phyloP scores from a whole-genome alignment of 768 basidiomycete species.

The Cubamyces lactineus region DNA sequence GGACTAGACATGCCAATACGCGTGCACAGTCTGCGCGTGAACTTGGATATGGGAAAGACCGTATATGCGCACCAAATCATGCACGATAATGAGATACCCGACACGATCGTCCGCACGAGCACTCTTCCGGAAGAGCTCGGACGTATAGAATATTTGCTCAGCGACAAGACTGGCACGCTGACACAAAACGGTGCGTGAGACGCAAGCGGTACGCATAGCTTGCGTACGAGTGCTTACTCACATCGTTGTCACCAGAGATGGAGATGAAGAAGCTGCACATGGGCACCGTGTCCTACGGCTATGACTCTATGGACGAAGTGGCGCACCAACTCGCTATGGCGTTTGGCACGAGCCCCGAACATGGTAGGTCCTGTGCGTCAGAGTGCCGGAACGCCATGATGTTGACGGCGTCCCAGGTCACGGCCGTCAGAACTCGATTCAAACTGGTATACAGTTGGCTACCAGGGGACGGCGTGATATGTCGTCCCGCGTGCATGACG shows the following conservation, averaged over 20 bases:
- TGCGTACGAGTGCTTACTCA: background rate
- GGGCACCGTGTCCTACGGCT: slow-evolving; percentile 97
- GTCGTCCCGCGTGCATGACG: slow-evolving; percentile 90
- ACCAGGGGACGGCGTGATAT: slow-evolving; percentile 90
- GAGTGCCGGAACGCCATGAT: background rate
- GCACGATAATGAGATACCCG: slow-evolving; percentile 89
- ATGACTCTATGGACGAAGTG: slow-evolving; percentile 99
- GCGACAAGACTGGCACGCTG: slow-evolving; percentile 97
- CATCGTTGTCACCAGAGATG: slow-evolving; percentile 73
- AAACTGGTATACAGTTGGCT: slow-evolving; percentile 81
- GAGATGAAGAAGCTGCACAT: slow-evolving; percentile 99
- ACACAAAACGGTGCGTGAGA: slow-evolving; percentile 85
- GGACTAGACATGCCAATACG: background rate
- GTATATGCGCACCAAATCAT: slow-evolving; percentile 96
- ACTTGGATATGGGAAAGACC: slow-evolving; percentile 99
- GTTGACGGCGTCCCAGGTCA: background rate
- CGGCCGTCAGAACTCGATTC: slow-evolving; percentile 49
- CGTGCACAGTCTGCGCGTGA: slow-evolving; percentile 85
- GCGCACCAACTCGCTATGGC: slow-evolving; percentile 87
- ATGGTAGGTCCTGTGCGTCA: slow-evolving; percentile 40
- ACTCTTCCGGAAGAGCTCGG: slow-evolving; percentile 97
- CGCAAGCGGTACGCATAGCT: background rate
- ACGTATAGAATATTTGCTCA: slow-evolving; percentile 91
- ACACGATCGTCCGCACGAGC: slow-evolving; percentile 95
- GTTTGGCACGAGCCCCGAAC: slow-evolving; percentile 69